Evolutionary conservation across 768 basidiomycete species (phyloP).

Genomic region (Hygrocybe coccinea): DNA sequence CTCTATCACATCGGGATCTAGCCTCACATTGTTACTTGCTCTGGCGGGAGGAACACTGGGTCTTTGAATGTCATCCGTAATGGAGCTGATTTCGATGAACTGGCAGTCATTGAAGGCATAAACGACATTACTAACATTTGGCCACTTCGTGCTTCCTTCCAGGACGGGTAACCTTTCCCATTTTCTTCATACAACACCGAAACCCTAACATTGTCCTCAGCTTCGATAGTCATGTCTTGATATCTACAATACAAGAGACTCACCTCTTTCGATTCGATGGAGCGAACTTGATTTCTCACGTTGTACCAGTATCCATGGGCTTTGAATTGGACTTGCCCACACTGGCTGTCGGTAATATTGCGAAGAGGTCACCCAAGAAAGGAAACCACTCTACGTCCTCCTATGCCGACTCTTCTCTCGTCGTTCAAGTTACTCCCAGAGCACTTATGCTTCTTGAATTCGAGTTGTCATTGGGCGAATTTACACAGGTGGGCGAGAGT

Average conservation of each 20-base stretch:
- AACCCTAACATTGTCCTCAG: slow-evolving; percentile 29
- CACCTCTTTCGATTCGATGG: slow-evolving; percentile 50
- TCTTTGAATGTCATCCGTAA: slow-evolving; percentile 72
- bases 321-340: slow-evolving; percentile 53
- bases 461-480: slow-evolving; percentile 42
- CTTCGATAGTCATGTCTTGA: slow-evolving; percentile 50
- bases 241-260: slow-evolving; percentile 55
- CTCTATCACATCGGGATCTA: slow-evolving; percentile 23
- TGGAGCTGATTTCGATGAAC: slow-evolving; percentile 74
- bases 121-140: slow-evolving; percentile 56
- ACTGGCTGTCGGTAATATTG: slow-evolving; percentile 58
- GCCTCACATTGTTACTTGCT: slow-evolving; percentile 83
- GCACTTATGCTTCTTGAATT: slow-evolving; percentile 55
- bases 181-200: neutral
- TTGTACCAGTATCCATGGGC: slow-evolving; percentile 35
- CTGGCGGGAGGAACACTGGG: slow-evolving; percentile 74
- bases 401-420: slow-evolving; percentile 46
- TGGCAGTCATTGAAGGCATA: slow-evolving; percentile 55
- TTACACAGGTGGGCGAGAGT: slow-evolving; percentile 32
- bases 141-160: slow-evolving; percentile 46
- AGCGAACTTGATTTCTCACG: slow-evolving; percentile 38
- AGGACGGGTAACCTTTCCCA: slow-evolving; percentile 43
- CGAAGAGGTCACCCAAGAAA: slow-evolving; percentile 29
- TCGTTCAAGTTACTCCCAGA: slow-evolving; percentile 68
- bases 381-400: slow-evolving; percentile 16